Evolutionary conservation across 2,329 filamentous ascomycete genomes (phyloP), one percentile per base, ranked within the genome.

Genomic region (Epichloe amarillans): DNA sequence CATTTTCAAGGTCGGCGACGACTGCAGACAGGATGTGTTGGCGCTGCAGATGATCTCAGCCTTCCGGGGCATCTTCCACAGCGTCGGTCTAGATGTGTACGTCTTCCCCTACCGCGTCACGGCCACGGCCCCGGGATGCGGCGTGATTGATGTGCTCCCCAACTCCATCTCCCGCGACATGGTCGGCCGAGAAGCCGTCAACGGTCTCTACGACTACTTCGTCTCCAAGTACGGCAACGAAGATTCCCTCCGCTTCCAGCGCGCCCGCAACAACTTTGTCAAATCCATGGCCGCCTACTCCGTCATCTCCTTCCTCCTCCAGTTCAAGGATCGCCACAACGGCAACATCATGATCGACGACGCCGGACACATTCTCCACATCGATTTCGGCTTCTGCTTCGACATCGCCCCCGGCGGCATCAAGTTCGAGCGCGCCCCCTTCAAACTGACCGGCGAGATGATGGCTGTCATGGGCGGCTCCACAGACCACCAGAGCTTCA

Each of bases 321-420:
- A 98, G 63, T 97, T 99, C 82, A 99, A 99, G 69, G 93, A 99
- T 65, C 84, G 93, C 3, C 93, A 98, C 72, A 98, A 98, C 66
- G 93, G 93, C 55, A 98, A 98, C 73, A 98, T 98, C 73, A 98
- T 98, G 94, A 83, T 98, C 56, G 91, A 98, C 66, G 91, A 96
- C 62, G 87, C 86, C 0, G 93, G 94, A 4, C 93, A 98, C 69
- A 95, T 98, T 61, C 79, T 98, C 50, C 93, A 98, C 72, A 97
- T 98, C 59, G 93, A 98, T 66, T 98, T 98, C 63, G 93, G 93
- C 10, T 99, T 98, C 77, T 97, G 91, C 71, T 98, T 99, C 69
- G 94, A 98, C 63, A 97, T 98, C 59, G 93, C 90, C 1, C 93
- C 93, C 0, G 93, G 93, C 46, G 93, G 94, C 53, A 89, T 98